Percentiles rank a stretch among this genome's conserved stretches.
Conservation (phyloP, 345 rosid species). For the Gossypium longicalyx region DNA sequence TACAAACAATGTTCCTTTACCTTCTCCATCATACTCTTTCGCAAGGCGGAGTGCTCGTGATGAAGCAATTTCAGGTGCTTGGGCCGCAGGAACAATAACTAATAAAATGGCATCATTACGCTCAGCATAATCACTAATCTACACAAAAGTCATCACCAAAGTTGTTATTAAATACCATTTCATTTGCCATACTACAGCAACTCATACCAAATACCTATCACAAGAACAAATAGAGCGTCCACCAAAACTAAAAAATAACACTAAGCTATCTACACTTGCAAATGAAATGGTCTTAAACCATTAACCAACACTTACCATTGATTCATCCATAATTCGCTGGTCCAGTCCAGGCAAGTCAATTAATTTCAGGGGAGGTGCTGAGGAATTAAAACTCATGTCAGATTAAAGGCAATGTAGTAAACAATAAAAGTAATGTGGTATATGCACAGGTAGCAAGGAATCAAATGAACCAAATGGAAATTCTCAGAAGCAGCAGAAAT, state of each 20-base stretch:
- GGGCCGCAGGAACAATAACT: conserved; percentile 82
- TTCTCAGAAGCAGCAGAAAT: neutral
- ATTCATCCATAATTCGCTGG: conserved; percentile 83
- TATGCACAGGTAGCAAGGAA: neutral
- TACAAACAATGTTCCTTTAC: conserved; percentile 36
- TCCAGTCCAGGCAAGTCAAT: conserved; percentile 96
- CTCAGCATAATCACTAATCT: conserved; percentile 76
- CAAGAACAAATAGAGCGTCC: neutral
- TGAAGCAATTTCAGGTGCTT: conserved; percentile 86
- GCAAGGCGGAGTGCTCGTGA: conserved; percentile 81
- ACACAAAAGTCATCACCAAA: conserved; percentile 2
- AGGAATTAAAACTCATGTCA: neutral
- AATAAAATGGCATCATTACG: conserved; percentile 91
- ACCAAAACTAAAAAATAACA: neutral
- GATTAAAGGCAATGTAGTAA: neutral
- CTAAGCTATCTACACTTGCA: neutral
- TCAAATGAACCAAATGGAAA: conserved; percentile 9
- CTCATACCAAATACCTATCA: conserved; percentile 9
- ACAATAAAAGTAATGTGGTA: neutral
- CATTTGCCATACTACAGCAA: neutral
- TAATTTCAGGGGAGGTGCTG: conserved; percentile 93
- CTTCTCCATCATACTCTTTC: conserved; percentile 82
- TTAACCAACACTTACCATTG: conserved; percentile 51
- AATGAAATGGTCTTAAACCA: conserved; percentile 8
- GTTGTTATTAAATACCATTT: conserved; percentile 10